Evolutionary conservation across 805 yeast genomes (phyloP), one percentile per base, ranked within the genome.

Genomic region (Candida chauliodis): DNA sequence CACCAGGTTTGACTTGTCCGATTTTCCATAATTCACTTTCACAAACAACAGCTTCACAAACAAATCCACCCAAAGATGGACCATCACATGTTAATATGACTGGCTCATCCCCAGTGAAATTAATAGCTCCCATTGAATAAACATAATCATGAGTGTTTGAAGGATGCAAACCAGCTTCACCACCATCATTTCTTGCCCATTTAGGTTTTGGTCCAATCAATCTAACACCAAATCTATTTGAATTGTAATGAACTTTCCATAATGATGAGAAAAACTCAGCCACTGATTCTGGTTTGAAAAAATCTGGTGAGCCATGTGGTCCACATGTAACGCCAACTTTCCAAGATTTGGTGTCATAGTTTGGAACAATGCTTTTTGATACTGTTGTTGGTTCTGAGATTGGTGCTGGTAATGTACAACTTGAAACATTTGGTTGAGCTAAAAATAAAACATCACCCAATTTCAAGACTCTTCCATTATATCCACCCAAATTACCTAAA

Each of bases 141-240:
- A 91, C 98, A 56, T 91, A 93, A 67, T 91, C 99, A 58, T 91
- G 98, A 30, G 96, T 90, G 63, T 91, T 91, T n/a, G 97, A 89
- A 35, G 99, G 99, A 68, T 91, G 99, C 55, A 91, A 72, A 41
- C 99, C 99, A 42, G 93, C 99, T 53, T 89, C 96, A 44, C 98
- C 99, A 65, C 98, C 99, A 58, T 89, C 96, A 8, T 74, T 59
- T 67, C 99, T 79, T 9, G 97, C 96, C 99, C 98, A 93, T 55
- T 78, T 74, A 9, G 98, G 99, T 62, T 89, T 91, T 41, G 98
- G 98, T 31, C 97, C 97, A 48, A 84, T 80, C 50, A 91, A 71
- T 56, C 98, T 78, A 24, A 91, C 95, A 58, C 99, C 99, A 61
- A 91, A 91, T 59, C 99, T 78, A 66, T 91, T 91, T 22, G 98